These are phyloP conservation scores for Gaeumannomyces sp. DNA, from an alignment of 2,329 filamentous ascomycete species.

Conservation along the genomic window DNA sequence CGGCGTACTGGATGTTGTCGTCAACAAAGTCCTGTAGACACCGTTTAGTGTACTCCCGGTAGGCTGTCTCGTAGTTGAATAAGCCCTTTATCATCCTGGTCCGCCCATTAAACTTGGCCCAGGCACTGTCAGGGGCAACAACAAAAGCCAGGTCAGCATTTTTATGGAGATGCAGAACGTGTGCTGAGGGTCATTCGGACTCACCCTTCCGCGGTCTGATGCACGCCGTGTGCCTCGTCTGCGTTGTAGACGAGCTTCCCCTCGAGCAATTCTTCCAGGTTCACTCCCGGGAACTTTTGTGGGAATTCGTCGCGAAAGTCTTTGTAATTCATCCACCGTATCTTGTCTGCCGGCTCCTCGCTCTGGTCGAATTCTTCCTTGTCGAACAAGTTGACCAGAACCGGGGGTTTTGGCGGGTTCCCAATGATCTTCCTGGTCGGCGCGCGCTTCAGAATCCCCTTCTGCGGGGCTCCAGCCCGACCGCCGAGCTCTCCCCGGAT, in stretches of 20 bases:
- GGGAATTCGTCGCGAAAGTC: conserved; percentile 34
- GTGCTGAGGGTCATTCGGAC: conserved; percentile 16
- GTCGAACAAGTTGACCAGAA: background rate
- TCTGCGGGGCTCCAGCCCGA: conserved; percentile 7
- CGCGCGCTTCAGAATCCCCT: background rate
- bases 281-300: conserved; percentile 17
- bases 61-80: conserved; percentile 60
- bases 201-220: conserved; percentile 49
- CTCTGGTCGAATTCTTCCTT: background rate
- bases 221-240: conserved; percentile 49
- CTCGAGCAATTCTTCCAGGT: conserved; percentile 47
- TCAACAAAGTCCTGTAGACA: conserved; percentile 56
- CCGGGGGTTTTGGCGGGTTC: background rate
- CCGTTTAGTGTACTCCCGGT: conserved; percentile 50
- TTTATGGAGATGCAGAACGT: background rate
- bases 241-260: conserved; percentile 57
- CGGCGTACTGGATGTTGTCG: conserved; percentile 65
- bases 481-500: conserved; percentile 33
- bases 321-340: conserved; percentile 33
- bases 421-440: too few species aligned
- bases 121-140: conserved; percentile 32
- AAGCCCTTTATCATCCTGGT: conserved; percentile 69
- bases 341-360: conserved; percentile 19
- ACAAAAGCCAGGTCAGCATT: conserved; percentile 10
- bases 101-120: conserved; percentile 60